A percentile compares a stretch with the other conserved stretches of the same genome.
Evolutionary conservation across 495 filamentous ascomycete genomes (phyloP).

Genomic region (Penicillium crystallinum): DNA sequence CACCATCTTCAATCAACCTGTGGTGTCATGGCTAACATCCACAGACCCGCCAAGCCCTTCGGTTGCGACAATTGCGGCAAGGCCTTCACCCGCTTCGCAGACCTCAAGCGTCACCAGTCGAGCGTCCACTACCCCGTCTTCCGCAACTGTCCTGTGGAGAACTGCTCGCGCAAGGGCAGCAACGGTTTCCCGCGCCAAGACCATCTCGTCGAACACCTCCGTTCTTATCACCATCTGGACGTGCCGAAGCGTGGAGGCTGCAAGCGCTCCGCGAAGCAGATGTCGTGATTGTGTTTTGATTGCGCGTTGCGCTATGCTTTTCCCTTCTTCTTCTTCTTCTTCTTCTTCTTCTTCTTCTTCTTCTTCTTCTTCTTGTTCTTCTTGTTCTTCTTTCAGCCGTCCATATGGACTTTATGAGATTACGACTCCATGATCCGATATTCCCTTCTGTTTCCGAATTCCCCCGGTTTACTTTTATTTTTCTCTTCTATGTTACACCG

Average conservation of each 20-base stretch:
- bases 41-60: constrained; percentile 38
- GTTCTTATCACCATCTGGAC: constrained; percentile 63
- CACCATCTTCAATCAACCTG: background rate
- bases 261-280: constrained; percentile 30
- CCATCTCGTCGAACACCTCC: constrained; percentile 82
- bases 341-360: too few relatives aligned
- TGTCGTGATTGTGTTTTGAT: constrained; percentile 6
- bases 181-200: constrained; percentile 81
- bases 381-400: too few relatives aligned
- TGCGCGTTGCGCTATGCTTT: background rate
- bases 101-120: constrained; percentile 50
- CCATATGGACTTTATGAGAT: constrained; percentile 2
- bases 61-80: constrained; percentile 41
- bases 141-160: constrained; percentile 69
- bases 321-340: background rate
- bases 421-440: constrained; percentile 3
- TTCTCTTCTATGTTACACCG: background rate
- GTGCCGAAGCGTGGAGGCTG: constrained; percentile 41
- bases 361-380: too few relatives aligned
- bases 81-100: constrained; percentile 48
- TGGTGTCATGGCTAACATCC: constrained; percentile 5
- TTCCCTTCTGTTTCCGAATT: too few relatives aligned
- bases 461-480: background rate
- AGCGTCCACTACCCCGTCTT: constrained; percentile 54
- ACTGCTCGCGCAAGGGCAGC: constrained; percentile 72